Base-by-base conservation (phyloP, 176 grass and related monocot species). In the Oryza glaberrima region DNA sequence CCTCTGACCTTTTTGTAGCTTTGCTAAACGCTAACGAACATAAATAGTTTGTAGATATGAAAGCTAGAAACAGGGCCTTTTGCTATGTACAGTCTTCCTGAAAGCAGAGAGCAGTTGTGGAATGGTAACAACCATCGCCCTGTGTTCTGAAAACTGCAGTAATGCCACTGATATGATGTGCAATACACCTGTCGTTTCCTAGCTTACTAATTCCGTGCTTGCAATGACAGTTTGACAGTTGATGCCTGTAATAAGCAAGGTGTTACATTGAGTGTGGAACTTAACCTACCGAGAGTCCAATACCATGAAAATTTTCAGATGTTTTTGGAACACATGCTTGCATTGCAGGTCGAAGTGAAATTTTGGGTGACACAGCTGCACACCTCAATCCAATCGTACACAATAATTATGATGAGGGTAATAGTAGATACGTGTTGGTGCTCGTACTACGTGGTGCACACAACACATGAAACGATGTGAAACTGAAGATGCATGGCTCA, bases 401-500 rank as follows among this genome's bases (percentile, higher is more conserved):
- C 0, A 38, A 38, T 38, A 38, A 38, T 5, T 54, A 17, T 0
- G 4, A 17, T 15, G 51, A 60, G 6, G 36, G 36, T 38, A 38
- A 38, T 60, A 60, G 54, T 60, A 60, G 54, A 60, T 60, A 60
- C 19, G 56, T 60, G 56, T n/a, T 22, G 56, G 56, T 60, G 56
- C 19, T 60, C 7, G 56, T 60, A 56, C 51, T 56, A 56, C 51
- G 16, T 17, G 15, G 51, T 19, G 16, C 51, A 60, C 56, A 63
- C 56, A 63, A 23, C 58, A 23, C 58, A 23, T 38, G 36, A 38
- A 4, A 35, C 28, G 36, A 17, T 17, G 15, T 1, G 49, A 30
- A 32, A 32, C 0, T 13, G 48, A 54, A 43, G 66, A 73, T 14
- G n/a, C 5, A 44, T 69, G 76, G 68, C 56, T 80, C 84, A 86